Base-by-base conservation (phyloP, 148 eudicot species). In the Selenicereus undatus region DNA sequence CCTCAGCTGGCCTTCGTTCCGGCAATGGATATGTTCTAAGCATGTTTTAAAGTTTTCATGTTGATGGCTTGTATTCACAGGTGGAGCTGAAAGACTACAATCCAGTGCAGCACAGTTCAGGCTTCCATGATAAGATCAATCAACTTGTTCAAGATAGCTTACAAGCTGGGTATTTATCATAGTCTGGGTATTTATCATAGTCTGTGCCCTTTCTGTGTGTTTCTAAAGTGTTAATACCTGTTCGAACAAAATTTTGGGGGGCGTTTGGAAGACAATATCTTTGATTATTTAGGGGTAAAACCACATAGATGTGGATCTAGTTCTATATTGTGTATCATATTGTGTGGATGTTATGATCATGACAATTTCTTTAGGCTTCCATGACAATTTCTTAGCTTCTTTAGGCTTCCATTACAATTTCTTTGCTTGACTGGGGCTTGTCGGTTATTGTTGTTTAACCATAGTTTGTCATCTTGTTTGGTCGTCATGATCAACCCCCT, bases 51-150 rank as follows among this genome's bases (percentile, higher is more conserved):
- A 56, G 62, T 18, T 56, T 56, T 17, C 16, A 1, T 78, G 30
- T 36, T 80, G 45, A 70, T 77, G 22, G 56, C 80, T 54, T 77
- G 69, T 75, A 12, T 85, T 85, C 58, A 70, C 92, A 92, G 96
- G 85, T 94, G 73, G 94, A 92, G 78, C 82, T 86, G 74, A 88
- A 86, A 75, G 93, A 91, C 80, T 92, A 91, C 89, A 89, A 91
- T 79, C 98, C 98, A 36, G 64, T 89, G 82, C 91, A 84, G 84
- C 97, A 94, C 68, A 89, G 84, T 73, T 90, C 92, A 80, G 93
- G 92, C n/a, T 91, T 91, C 81, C 97, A 92, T 83, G 88, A 91
- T 75, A 91, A 90, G 82, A 86, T 94, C 73, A 92, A 91, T 80
- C 69, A 83, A 83, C 88, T 92, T 71, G 86, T 92, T 30, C 86